These are phyloP conservation scores for Wickerhamomyces silvicola DNA, from an alignment of 805 yeast species.

Conservation along the genomic window DNA sequence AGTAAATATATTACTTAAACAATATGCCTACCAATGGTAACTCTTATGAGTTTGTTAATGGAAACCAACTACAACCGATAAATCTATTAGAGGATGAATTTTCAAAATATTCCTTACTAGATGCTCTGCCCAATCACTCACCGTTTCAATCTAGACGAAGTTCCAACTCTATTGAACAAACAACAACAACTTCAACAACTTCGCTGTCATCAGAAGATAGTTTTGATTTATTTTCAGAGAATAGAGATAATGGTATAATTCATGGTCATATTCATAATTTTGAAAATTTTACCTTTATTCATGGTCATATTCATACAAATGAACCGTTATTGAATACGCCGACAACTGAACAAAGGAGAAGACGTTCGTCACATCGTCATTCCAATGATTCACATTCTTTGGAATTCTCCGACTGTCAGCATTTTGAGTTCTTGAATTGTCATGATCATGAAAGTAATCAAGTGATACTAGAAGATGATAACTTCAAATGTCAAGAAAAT, in stretches of 20 bases:
- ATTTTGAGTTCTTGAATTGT: conserved; percentile 35
- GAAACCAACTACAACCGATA: too few species aligned
- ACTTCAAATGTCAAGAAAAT: conserved; percentile 17
- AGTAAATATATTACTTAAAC: too few species aligned
- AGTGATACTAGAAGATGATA: conserved; percentile 10
- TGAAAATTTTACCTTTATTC: conserved; percentile 54
- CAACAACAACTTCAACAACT: not conserved
- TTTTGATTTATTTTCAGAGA: conserved; percentile 1
- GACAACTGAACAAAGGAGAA: not conserved
- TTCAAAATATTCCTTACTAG: too few species aligned
- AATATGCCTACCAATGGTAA: too few species aligned
- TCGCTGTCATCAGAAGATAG: not conserved
- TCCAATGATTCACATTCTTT: conserved; percentile 13
- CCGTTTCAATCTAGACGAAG: too few species aligned
- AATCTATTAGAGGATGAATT: too few species aligned
- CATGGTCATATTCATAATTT: conserved; percentile 66
- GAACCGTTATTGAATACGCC: conserved; percentile 4
- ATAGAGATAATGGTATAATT: conserved; percentile 48
- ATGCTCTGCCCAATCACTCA: too few species aligned
- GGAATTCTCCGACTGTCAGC: conserved; percentile 29
- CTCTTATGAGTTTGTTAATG: too few species aligned
- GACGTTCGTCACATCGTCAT: conserved; percentile 14
- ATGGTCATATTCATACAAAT: conserved; percentile 56
- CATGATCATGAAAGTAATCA: conserved; percentile 21
- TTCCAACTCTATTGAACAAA: too few species aligned